phyloP scores from a whole-genome alignment of 805 yeast genomes.

The Saturnispora serradocipensis region DNA sequence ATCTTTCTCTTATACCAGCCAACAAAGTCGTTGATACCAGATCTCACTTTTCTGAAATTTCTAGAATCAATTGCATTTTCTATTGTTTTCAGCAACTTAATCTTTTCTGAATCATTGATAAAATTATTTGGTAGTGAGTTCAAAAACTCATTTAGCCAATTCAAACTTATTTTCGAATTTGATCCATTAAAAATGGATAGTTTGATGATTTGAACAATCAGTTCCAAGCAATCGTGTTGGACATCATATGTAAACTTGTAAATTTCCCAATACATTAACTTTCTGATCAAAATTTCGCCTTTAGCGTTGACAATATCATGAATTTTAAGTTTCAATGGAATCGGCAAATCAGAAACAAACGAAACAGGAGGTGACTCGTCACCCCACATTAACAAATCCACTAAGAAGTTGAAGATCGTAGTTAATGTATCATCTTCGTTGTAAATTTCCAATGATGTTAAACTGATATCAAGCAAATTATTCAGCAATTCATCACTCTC shows the following conservation, averaged over 20 bases:
- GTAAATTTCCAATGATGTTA: slow-evolving; percentile 40
- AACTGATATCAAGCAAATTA: slow-evolving; percentile 49
- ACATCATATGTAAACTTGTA: slow-evolving; percentile 63
- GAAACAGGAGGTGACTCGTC: slow-evolving; percentile 73
- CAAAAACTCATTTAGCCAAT: slow-evolving; percentile 57
- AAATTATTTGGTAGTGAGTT: slow-evolving; percentile 48
- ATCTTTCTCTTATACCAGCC: slow-evolving; percentile 78
- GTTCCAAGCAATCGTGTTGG: slow-evolving; percentile 65
- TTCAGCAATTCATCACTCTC: slow-evolving; percentile 37
- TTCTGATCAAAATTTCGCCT: slow-evolving; percentile 51
- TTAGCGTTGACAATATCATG: slow-evolving; percentile 29
- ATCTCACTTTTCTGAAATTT: slow-evolving; percentile 66
- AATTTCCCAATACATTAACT: slow-evolving; percentile 57
- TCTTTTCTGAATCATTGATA: slow-evolving; percentile 59
- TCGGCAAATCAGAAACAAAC: slow-evolving; percentile 47
- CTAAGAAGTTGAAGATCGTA: slow-evolving; percentile 63
- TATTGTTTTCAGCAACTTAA: slow-evolving; percentile 49
- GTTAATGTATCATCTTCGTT: slow-evolving; percentile 66
- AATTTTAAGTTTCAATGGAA: slow-evolving; percentile 39
- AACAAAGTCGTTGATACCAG: slow-evolving; percentile 66
- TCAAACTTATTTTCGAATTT: slow-evolving; percentile 31
- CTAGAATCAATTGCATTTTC: slow-evolving; percentile 54
- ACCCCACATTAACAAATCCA: slow-evolving; percentile 83
- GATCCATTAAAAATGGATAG: slow-evolving; percentile 37
- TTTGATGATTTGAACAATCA: slow-evolving; percentile 54